Evolutionary conservation across 495 filamentous ascomycete genomes (phyloP), one percentile per base, ranked within the genome.

Genomic region (Penicillium chermesinum): DNA sequence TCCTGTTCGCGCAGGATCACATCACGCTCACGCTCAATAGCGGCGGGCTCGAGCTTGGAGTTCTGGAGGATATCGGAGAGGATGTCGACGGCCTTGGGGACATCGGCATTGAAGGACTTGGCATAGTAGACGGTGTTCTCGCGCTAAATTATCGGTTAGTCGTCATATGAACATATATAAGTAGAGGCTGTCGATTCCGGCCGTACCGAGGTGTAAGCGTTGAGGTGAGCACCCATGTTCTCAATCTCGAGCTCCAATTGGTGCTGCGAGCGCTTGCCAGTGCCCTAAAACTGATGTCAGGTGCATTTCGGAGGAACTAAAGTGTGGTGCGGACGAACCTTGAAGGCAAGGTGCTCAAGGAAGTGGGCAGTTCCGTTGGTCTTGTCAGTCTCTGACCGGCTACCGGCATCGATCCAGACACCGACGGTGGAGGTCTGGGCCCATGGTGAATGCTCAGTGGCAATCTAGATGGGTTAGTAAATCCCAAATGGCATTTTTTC

Each of bases 71-170:
- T 99, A 67, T 99, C 93, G 72, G 94, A 84, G 46, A 99, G 88
- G 68, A 99, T 97, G 68, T 97, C 87, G 68, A 99, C 93, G 61
- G 86, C 84, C 65, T 88, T 86, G 58, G 91, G 90, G 47, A 96
- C 89, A 69, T 99, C 93, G 69, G 83, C 79, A 77, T 97, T 99
- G 76, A 99, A 95, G 52, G 94, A 84, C 75, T 96, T 96, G 73
- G 94, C 93, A 71, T 96, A 99, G 80, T 99, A 98, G 64, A 97
- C 93, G 55, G 93, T 98, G 79, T 95, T 96, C 76, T 98, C 93
- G 62, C 93, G 86, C 88, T 96, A 62, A 40, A 44, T 96, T 63
- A 38, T 42, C 13, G 45, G 14, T 19, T 63, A 66, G 74, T 76
- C 59, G 66, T 61, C 55, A 25, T 32, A 38, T n/a, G 9, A 44